Evolutionary conservation across 306 rosid genomes (phyloP).

Genomic region (Leucaena leucocephala): DNA sequence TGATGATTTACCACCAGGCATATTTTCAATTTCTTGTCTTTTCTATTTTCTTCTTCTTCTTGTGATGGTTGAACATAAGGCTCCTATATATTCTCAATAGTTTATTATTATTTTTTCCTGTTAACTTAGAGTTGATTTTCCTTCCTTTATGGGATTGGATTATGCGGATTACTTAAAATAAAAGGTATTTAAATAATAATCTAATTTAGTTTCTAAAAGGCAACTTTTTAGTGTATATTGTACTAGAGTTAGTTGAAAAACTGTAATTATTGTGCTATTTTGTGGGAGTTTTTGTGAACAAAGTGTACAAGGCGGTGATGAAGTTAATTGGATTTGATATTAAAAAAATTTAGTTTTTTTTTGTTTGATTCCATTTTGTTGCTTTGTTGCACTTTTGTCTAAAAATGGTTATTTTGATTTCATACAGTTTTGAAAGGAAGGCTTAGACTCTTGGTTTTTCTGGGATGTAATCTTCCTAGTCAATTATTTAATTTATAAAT

Average conservation of each 20-base stretch:
- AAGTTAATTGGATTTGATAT: background rate
- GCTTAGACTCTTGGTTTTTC: background rate
- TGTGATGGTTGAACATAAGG: background rate
- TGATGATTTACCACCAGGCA: slow-evolving; percentile 66
- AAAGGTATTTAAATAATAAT: background rate
- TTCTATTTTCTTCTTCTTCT: background rate
- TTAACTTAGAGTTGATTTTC: background rate
- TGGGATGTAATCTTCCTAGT: background rate
- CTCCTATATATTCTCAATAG: slow-evolving; percentile 2
- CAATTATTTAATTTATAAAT: background rate
- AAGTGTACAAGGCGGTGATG: background rate
- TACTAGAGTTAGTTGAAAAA: background rate
- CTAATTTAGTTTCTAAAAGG: background rate
- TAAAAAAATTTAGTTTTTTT: background rate
- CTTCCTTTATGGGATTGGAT: background rate
- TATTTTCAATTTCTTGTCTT: slow-evolving; percentile 8
- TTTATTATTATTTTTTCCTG: background rate
- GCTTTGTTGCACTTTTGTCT: background rate
- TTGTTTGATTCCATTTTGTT: background rate
- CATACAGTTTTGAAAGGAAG: background rate
- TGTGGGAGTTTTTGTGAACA: background rate
- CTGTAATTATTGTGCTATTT: background rate
- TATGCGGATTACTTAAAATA: background rate
- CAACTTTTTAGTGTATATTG: background rate
- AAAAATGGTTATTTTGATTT: background rate